A percentile compares a stretch with the other conserved stretches of the same genome.
These are phyloP conservation scores for Trifolium fragiferum DNA, from an alignment of 306 rosid genomes.

Conservation along the genomic window DNA sequence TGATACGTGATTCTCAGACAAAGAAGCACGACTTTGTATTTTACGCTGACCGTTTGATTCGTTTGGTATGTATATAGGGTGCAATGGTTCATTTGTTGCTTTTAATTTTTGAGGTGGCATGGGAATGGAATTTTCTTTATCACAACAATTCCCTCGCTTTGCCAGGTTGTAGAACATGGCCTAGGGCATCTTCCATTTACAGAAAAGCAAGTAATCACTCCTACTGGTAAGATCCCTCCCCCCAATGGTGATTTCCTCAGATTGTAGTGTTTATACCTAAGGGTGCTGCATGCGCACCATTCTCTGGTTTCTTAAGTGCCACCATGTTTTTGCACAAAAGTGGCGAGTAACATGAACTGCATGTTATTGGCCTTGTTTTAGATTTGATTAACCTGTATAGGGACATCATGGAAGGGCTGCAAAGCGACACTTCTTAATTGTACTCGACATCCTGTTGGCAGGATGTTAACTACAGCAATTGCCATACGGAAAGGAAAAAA, in stretches of 20 bases:
- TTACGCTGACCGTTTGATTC: conserved; percentile 94
- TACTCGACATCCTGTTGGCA: conserved; percentile 24
- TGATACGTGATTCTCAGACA: conserved; percentile 87
- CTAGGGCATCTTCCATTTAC: conserved; percentile 96
- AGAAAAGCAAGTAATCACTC: conserved; percentile 92
- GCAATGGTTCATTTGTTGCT: conserved; percentile 40
- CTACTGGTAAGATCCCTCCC: conserved; percentile 73
- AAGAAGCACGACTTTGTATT: conserved; percentile 96
- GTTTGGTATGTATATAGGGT: conserved; percentile 67
- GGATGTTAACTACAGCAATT: conserved; percentile 21
- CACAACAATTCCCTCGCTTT: conserved; percentile 40
- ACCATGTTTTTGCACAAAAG: conserved; percentile 18
- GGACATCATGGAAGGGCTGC: conserved; percentile 30
- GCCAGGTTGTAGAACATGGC: conserved; percentile 98
- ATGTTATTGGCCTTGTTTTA: conserved; percentile 3
- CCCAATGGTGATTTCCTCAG: background rate
- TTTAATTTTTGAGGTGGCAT: conserved; percentile 34
- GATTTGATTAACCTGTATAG: conserved; percentile 3
- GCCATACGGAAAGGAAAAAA: background rate
- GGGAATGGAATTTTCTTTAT: conserved; percentile 37
- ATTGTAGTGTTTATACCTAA: conserved; percentile 25
- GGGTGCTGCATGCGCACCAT: conserved; percentile 17
- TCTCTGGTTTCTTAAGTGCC: conserved; percentile 35
- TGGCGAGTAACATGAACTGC: background rate
- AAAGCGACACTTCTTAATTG: background rate